phyloP scores from a whole-genome alignment of 495 filamentous ascomycete species.

The Annulohypoxylon bovei region DNA sequence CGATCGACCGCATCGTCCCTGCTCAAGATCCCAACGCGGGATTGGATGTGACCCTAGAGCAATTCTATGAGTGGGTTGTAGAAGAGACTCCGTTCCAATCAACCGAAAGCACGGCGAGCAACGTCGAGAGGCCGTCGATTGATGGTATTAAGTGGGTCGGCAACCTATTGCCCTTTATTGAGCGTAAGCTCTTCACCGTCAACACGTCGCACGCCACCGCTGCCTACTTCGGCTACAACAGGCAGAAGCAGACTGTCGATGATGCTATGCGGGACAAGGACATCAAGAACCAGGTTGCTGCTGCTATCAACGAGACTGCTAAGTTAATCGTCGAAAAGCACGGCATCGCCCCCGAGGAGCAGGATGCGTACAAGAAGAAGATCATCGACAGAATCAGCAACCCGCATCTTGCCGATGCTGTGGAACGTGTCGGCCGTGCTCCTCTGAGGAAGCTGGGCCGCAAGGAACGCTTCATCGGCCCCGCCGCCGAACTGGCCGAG shows the following conservation, averaged over 20 bases:
- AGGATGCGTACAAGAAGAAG: conserved; percentile 88
- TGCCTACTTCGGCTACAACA: conserved; percentile 90
- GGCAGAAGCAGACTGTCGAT: conserved; percentile 84
- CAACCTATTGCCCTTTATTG: conserved; percentile 92
- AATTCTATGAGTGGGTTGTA: conserved; percentile 98
- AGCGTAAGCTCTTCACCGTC: conserved; percentile 99
- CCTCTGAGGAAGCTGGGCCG: conserved; percentile 91
- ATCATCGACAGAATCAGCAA: conserved; percentile 94
- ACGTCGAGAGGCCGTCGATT: conserved; percentile 67
- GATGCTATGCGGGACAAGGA: conserved; percentile 71
- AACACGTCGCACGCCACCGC: conserved; percentile 98
- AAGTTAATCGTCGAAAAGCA: conserved; percentile 87
- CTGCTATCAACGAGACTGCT: conserved; percentile 82
- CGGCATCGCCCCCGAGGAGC: conserved; percentile 76
- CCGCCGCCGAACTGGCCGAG: conserved; percentile 85
- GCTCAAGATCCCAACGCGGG: conserved; percentile 80
- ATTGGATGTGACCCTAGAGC: conserved; percentile 93
- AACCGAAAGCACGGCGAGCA: conserved; percentile 53
- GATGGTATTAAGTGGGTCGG: conserved; percentile 91
- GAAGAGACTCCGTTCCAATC: conserved; percentile 82
- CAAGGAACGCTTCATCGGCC: conserved; percentile 95
- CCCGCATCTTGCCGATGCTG: conserved; percentile 90
- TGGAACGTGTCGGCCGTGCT: conserved; percentile 95
- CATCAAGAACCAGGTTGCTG: conserved; percentile 78
- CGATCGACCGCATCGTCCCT: conserved; percentile 97